Evolutionary conservation across 352 stramenopile genomes (phyloP).

Genomic region (Proteromonas lacertae): DNA sequence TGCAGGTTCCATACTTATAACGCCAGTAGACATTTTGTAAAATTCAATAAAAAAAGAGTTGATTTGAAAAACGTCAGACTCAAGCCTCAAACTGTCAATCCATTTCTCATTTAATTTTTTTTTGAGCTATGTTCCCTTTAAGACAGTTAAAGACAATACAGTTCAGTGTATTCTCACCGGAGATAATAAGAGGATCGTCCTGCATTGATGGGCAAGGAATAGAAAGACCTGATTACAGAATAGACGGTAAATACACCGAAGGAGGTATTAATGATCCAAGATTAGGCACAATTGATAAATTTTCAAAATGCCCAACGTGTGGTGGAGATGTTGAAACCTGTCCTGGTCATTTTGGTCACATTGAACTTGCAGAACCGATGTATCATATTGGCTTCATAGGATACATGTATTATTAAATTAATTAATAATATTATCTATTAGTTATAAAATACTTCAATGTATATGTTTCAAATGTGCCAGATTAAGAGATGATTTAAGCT

Average conservation of each 20-base stretch:
- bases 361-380: conserved; percentile 74
- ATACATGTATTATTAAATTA: too few relatives aligned
- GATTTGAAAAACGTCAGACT: too few relatives aligned
- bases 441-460: conserved; percentile 27
- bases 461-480: conserved; percentile 90
- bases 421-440: conserved; percentile 44
- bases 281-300: conserved; percentile 65
- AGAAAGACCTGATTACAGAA: conserved; percentile 14
- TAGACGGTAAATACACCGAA: conserved; percentile 73
- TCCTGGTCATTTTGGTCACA: conserved; percentile 95
- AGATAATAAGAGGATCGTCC: conserved; percentile 51
- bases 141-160: conserved; percentile 82
- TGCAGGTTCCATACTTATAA: too few relatives aligned
- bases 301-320: conserved; percentile 47
- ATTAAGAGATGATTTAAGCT: too few relatives aligned
- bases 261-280: conserved; percentile 86
- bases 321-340: conserved; percentile 71
- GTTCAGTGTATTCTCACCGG: conserved; percentile 83
- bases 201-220: neutral
- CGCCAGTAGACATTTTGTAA: too few relatives aligned
- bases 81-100: too few relatives aligned
- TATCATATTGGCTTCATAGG: conserved; percentile 93
- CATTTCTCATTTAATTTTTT: conserved; percentile 23
- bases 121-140: conserved; percentile 63
- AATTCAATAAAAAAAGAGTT: too few relatives aligned